Evolutionary conservation across 768 basidiomycete species (phyloP).

Genomic region (Serendipita sp.): DNA sequence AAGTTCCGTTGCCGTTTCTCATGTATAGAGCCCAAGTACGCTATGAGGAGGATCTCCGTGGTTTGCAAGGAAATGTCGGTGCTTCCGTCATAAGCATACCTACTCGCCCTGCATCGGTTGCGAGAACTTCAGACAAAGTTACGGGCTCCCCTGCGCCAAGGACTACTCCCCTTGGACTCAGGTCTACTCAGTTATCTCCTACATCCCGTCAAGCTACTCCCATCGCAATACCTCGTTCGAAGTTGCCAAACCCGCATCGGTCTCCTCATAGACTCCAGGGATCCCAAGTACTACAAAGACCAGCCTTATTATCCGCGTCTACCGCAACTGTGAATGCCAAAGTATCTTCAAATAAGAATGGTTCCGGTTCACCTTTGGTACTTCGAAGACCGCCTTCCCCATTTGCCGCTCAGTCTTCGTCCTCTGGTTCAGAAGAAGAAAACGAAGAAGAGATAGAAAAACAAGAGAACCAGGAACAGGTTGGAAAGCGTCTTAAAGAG

Average conservation of each 20-base stretch:
- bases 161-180: background rate
- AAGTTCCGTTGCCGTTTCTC: conserved; percentile 71
- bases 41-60: conserved; percentile 73
- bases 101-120: background rate
- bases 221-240: background rate
- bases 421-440: conserved; percentile 30
- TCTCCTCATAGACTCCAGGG: background rate
- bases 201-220: background rate
- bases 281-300: background rate
- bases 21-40: conserved; percentile 71
- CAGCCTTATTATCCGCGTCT: background rate
- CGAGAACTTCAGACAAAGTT: background rate
- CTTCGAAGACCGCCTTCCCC: conserved; percentile 12
- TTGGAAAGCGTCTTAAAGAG: conserved; percentile 52
- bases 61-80: conserved; percentile 55
- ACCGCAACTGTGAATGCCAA: background rate
- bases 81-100: conserved; percentile 34
- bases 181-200: background rate
- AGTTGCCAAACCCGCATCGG: background rate
- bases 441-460: conserved; percentile 45
- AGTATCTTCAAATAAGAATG: background rate
- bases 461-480: conserved; percentile 55
- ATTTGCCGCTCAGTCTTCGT: conserved; percentile 8
- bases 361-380: background rate
- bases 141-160: background rate